Percentiles rank a stretch among this genome's conserved stretches.
These are phyloP conservation scores for Eucalyptus camaldulensis DNA, from an alignment of 345 rosid genomes.

Conservation along the genomic window DNA sequence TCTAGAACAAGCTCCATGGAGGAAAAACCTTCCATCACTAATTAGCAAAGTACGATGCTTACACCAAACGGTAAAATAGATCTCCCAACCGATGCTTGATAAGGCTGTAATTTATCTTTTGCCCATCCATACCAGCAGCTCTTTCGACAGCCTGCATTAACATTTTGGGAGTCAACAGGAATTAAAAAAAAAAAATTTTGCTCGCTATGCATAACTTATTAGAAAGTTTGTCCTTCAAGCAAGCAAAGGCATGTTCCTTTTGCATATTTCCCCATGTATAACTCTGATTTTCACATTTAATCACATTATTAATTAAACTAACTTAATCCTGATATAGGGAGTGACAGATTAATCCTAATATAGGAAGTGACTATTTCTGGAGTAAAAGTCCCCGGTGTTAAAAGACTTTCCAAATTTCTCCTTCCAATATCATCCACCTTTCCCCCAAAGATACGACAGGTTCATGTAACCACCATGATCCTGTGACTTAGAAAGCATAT, in stretches of 20 bases:
- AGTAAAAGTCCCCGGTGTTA: background rate
- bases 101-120: constrained; percentile 83
- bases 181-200: background rate
- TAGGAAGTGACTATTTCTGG: background rate
- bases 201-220: background rate
- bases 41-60: constrained; percentile 2
- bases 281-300: background rate
- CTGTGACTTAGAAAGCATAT: background rate
- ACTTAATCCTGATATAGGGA: background rate
- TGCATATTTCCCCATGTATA: background rate
- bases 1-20: background rate
- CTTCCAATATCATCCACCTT: background rate
- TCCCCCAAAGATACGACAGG: background rate
- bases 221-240: background rate
- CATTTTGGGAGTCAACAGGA: background rate
- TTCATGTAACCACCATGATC: background rate
- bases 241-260: background rate
- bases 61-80: constrained; percentile 94
- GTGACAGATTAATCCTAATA: background rate
- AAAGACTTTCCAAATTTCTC: background rate
- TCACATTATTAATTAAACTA: background rate
- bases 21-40: background rate
- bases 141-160: constrained; percentile 75
- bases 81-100: constrained; percentile 97
- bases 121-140: constrained; percentile 98